phyloP scores from a whole-genome alignment of 1,284 basidiomycete genomes.

The Golubevia pallescens region DNA sequence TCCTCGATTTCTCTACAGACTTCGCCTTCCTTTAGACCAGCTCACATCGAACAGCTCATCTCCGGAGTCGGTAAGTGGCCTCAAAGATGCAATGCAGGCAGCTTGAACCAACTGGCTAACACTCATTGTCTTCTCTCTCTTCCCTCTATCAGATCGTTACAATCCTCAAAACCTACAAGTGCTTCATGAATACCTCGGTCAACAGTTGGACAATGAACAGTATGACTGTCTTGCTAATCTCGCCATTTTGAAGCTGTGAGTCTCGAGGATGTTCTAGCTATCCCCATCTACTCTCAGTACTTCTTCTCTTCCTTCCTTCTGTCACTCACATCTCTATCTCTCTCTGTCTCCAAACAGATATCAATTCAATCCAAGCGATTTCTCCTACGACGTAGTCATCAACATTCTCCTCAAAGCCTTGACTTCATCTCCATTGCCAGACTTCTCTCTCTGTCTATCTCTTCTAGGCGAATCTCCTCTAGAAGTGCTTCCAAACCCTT shows the following conservation, averaged over 20 bases:
- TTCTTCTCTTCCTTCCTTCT: constrained; percentile 1
- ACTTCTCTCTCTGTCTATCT: constrained; percentile 91
- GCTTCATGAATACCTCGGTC: constrained; percentile 91
- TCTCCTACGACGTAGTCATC: constrained; percentile 88
- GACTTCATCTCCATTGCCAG: constrained; percentile 77
- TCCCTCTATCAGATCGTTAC: constrained; percentile 76
- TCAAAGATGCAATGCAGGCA: too few relatives aligned
- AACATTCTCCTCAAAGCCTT: constrained; percentile 94
- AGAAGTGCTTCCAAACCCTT: constrained; percentile 11
- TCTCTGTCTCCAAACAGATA: constrained; percentile 70
- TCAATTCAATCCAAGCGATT: constrained; percentile 92
- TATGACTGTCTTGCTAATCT: constrained; percentile 93
- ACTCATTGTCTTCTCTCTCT: too few relatives aligned
- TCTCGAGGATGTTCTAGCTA: constrained; percentile 8
- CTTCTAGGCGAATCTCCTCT: constrained; percentile 74
- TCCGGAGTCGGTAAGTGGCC: constrained; percentile 29
- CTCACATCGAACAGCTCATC: constrained; percentile 57
- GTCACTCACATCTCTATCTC: not conserved
- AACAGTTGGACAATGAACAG: constrained; percentile 85
- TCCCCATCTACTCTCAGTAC: not conserved
- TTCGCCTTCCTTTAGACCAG: constrained; percentile 40
- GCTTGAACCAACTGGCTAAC: too few relatives aligned
- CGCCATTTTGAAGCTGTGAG: constrained; percentile 82
- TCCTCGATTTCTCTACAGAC: constrained; percentile 9
- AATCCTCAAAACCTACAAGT: constrained; percentile 91